phyloP scores from a whole-genome alignment of 2,329 filamentous ascomycete species.

The Pleochaeta shiraiana region DNA sequence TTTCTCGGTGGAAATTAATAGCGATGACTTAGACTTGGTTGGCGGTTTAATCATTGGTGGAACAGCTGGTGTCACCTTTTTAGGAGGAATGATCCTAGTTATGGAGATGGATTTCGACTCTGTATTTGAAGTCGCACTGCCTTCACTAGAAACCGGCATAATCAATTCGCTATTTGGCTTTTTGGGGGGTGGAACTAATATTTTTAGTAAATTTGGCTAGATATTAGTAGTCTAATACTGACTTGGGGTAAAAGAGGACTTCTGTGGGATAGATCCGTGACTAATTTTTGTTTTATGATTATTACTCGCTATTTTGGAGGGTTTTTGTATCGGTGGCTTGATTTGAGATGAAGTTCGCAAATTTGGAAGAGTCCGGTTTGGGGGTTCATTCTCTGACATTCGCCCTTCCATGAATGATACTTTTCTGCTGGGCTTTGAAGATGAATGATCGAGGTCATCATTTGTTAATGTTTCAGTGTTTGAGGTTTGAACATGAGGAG shows the following conservation, averaged over 20 bases:
- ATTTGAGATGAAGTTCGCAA: not conserved
- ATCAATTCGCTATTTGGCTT: not conserved
- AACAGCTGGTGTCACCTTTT: not conserved
- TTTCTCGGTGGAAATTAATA: too few relatives aligned
- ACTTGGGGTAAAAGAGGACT: not conserved
- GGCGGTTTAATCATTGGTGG: not conserved
- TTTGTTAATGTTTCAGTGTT: not conserved
- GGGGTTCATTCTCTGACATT: too few relatives aligned
- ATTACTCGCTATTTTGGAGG: not conserved
- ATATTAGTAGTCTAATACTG: not conserved
- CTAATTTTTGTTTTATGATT: too few relatives aligned
- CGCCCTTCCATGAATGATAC: not conserved
- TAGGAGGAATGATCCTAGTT: not conserved
- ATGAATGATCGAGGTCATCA: not conserved
- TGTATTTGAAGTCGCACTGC: not conserved
- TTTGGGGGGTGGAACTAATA: slow-evolving; percentile 1
- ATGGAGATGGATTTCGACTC: not conserved
- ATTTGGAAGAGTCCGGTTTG: not conserved
- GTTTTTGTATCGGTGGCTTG: not conserved
- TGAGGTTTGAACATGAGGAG: not conserved
- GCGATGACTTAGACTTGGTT: not conserved
- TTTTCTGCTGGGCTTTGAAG: not conserved
- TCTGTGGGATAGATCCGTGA: too few relatives aligned
- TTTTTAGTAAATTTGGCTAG: not conserved
- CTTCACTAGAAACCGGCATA: not conserved